Percentiles rank a stretch among this genome's conserved stretches.
phyloP scores from a whole-genome alignment of 306 rosid genomes.

The Sophora flavescens region DNA sequence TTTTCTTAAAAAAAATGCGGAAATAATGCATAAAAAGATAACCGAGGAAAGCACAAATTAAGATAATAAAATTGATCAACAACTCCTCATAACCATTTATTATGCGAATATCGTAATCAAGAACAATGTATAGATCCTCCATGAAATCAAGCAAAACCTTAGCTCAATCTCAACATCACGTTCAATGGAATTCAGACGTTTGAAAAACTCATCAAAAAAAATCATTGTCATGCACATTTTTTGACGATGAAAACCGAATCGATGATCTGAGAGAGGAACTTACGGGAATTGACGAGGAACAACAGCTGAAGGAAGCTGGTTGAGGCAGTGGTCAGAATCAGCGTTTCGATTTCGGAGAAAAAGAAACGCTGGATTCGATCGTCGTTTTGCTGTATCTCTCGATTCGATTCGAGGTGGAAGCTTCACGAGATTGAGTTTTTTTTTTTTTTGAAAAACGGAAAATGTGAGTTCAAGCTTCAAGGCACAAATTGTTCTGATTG shows the following conservation, averaged over 20 bases:
- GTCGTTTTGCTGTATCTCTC: constrained; percentile 27
- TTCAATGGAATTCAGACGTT: neutral
- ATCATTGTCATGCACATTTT: neutral
- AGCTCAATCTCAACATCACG: neutral
- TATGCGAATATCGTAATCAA: neutral
- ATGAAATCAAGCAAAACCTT: constrained; percentile 7
- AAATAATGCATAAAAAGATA: neutral
- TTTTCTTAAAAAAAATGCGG: neutral
- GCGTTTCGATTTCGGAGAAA: constrained; percentile 14
- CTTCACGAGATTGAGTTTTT: constrained; percentile 16
- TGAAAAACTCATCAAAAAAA: neutral
- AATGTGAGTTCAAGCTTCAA: too few species aligned
- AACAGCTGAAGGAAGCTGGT: constrained; percentile 40
- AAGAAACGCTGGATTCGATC: constrained; percentile 30
- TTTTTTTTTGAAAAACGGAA: too few species aligned
- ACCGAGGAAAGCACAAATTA: neutral
- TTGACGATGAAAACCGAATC: constrained; percentile 5
- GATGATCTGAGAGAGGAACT: neutral
- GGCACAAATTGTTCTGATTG: too few species aligned
- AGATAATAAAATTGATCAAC: constrained; percentile 14
- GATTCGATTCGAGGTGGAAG: constrained; percentile 45
- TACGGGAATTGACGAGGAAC: constrained; percentile 44
- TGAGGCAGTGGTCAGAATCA: constrained; percentile 26
- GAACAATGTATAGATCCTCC: constrained; percentile 3
- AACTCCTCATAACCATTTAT: constrained; percentile 11